phyloP scores from a whole-genome alignment of 169 alveolate species.

The Prorocentrum cordatum region DNA sequence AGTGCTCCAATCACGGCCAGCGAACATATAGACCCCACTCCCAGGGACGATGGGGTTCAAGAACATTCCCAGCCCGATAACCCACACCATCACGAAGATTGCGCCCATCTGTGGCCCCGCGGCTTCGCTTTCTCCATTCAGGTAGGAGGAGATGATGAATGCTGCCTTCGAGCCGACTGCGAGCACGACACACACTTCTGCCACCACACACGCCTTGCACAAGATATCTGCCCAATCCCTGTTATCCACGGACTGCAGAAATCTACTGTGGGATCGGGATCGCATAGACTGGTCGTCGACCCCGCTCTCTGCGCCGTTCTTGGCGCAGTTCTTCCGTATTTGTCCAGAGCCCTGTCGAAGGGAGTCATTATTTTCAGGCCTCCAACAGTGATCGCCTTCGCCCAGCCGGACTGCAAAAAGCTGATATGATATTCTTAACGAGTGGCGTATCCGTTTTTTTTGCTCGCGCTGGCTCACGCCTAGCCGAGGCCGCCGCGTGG shows the following conservation, averaged over 20 bases:
- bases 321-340: too few species aligned
- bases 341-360: not conserved
- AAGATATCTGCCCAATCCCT: conserved; percentile 38
- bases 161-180: conserved; percentile 24
- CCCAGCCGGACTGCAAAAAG: conserved; percentile 25
- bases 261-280: too few species aligned
- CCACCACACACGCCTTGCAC: conserved; percentile 1
- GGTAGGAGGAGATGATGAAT: conserved; percentile 20
- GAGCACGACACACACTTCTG: not conserved
- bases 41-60: conserved; percentile 44
- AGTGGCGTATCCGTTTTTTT: not conserved
- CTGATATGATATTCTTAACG: not conserved
- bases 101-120: not conserved
- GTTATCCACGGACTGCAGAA: not conserved
- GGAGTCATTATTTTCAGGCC: conserved; percentile 18
- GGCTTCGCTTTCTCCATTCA: conserved; percentile 1
- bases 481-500: too few species aligned
- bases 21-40: conserved; percentile 24
- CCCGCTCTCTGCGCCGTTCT: too few species aligned
- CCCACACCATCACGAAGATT: conserved; percentile 7
- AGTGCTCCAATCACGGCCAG: conserved; percentile 45
- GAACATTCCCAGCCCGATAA: conserved; percentile 14
- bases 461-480: too few species aligned
- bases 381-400: conserved; percentile 13
- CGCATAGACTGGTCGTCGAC: too few species aligned